These are phyloP conservation scores for Cryptosporidium sp. DNA, from an alignment of 169 alveolate genomes.

Conservation along the genomic window DNA sequence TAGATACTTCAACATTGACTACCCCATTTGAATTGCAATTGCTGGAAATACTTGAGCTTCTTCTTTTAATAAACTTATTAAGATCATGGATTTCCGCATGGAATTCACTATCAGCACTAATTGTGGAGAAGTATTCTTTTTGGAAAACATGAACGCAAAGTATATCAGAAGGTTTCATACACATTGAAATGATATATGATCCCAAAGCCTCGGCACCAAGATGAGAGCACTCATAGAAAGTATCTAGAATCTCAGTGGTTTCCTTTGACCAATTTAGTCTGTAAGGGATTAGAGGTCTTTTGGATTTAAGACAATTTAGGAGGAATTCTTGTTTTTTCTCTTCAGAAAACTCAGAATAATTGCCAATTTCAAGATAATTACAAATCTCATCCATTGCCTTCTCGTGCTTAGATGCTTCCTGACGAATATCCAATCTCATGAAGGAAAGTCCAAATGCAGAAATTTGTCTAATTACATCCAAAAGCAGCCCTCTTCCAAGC, in stretches of 20 bases:
- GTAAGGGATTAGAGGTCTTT: conserved; percentile 81
- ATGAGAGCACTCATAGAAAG: conserved; percentile 83
- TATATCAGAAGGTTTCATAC: conserved; percentile 85
- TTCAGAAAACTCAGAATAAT: conserved; percentile 81
- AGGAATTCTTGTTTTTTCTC: conserved; percentile 79
- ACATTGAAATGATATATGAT: conserved; percentile 87
- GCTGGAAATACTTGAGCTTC: neutral
- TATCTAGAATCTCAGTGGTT: conserved; percentile 80
- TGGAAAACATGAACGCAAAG: conserved; percentile 83
- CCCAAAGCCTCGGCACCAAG: conserved; percentile 85
- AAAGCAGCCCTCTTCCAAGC: conserved; percentile 77
- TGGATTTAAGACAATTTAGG: conserved; percentile 78
- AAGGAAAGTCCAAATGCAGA: conserved; percentile 84
- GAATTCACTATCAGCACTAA: conserved; percentile 70
- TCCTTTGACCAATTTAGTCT: conserved; percentile 81
- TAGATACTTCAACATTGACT: neutral
- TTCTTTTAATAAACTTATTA: conserved; percentile 40
- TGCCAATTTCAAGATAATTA: conserved; percentile 78
- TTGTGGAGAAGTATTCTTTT: conserved; percentile 73
- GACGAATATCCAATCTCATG: conserved; percentile 85
- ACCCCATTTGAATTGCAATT: neutral
- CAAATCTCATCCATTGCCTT: conserved; percentile 81
- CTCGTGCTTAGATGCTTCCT: conserved; percentile 85
- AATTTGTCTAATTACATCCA: conserved; percentile 81
- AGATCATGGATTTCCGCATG: conserved; percentile 56